Evolutionary conservation across 495 filamentous ascomycete genomes (phyloP), one percentile per base, ranked within the genome.

Genomic region (Penicillium ochrochloron): DNA sequence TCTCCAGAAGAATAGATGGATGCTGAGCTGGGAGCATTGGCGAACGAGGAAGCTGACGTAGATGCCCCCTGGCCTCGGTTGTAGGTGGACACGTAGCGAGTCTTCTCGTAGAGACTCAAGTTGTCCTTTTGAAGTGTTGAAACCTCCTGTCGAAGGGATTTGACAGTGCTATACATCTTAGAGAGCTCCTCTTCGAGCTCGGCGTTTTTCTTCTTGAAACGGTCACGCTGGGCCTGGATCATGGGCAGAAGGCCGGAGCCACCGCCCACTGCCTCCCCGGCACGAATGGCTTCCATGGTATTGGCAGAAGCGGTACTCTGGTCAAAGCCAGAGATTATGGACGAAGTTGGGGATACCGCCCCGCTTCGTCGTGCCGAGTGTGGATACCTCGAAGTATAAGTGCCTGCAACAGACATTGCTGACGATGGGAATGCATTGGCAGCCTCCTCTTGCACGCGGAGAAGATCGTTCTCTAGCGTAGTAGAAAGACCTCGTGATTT

Each of bases 151-250:
- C 96, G 88, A 33, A 98, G 83, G 11, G 93, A 90, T 25, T 94
- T 93, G 29, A 98, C 89, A 0, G 87, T 90, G 42, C 82, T 85
- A 71, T 98, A 92, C 57, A 84, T 80, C 62, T 95, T 93, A 8
- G 92, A 92, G 21, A 98, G 83, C 69, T 98, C 94, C 53, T 92
- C 86, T 75, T 98, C 96, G 48, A 99, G 86, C 72, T 98, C 92
- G 1, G 88, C 77, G 63, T 96, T 98, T 67, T 93, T 90, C 82
- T 96, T 92, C 83, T 97, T 98, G 85, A 99, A 99, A 46, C 95
- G 91, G 76, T 99, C 95, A 63, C 95, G 89, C 75, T 99, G 95
- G 21, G 95, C 95, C 53, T 95, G 96, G 61, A 99, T 89, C 95
- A 99, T 99, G 29, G 96, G 95, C 29, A 99, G 81, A 63, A 99